A percentile compares a stretch with the other conserved stretches of the same genome.
phyloP scores from a whole-genome alignment of 2,329 filamentous ascomycete species.

The Clarireedia hainanense region DNA sequence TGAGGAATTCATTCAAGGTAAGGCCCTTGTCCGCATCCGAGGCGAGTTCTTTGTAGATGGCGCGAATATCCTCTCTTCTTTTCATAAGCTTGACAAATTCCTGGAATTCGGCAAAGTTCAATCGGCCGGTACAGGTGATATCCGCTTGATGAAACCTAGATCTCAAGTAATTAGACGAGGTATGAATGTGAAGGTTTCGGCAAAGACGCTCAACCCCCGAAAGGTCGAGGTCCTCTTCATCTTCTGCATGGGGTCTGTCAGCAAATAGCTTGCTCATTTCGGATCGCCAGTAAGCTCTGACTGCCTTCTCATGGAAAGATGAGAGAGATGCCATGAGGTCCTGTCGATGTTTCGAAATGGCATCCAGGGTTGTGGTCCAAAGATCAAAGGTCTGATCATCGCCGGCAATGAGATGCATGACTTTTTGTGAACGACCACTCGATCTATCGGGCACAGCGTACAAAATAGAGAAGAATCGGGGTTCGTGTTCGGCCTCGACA shows the following conservation, averaged over 20 bases:
- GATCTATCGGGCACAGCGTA: constrained; percentile 73
- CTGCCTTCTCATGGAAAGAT: constrained; percentile 73
- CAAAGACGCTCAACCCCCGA: constrained; percentile 75
- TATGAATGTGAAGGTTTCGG: constrained; percentile 86
- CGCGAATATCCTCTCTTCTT: constrained; percentile 70
- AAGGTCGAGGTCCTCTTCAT: constrained; percentile 68
- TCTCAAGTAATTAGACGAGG: constrained; percentile 65
- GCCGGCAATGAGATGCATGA: constrained; percentile 79
- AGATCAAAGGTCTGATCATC: constrained; percentile 62
- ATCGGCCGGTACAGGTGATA: constrained; percentile 49
- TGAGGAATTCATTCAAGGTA: constrained; percentile 63
- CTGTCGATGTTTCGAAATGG: constrained; percentile 77
- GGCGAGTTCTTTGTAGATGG: constrained; percentile 59
- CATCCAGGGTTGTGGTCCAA: constrained; percentile 79
- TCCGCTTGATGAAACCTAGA: constrained; percentile 70
- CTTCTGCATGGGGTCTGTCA: constrained; percentile 41
- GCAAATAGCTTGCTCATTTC: constrained; percentile 68
- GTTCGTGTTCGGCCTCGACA: constrained; percentile 57
- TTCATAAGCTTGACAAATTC: constrained; percentile 78
- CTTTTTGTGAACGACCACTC: constrained; percentile 63
- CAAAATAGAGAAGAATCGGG: constrained; percentile 81
- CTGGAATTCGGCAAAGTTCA: constrained; percentile 77
- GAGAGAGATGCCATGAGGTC: constrained; percentile 86
- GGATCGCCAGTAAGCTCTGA: constrained; percentile 76
- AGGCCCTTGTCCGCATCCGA: constrained; percentile 55